A percentile compares a stretch with the other conserved stretches of the same genome.
These are phyloP conservation scores for Inonotus hispidus DNA, from an alignment of 1,284 basidiomycete species.

Conservation along the genomic window DNA sequence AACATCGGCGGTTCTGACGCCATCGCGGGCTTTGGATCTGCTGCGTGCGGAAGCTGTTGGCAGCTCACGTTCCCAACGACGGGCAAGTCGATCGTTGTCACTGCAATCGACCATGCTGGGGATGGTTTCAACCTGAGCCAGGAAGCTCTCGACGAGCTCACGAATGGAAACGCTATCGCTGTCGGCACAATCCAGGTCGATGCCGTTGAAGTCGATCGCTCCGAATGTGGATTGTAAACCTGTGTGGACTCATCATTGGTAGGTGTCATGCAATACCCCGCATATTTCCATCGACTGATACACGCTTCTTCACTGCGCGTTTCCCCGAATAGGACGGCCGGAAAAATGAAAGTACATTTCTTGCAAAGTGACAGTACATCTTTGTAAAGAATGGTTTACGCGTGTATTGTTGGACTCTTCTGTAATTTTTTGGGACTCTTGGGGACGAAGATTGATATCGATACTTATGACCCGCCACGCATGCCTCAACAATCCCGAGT, in stretches of 20 bases:
- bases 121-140: slow-evolving; percentile 36
- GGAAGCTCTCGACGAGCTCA: slow-evolving; percentile 18
- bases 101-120: slow-evolving; percentile 37
- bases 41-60: slow-evolving; percentile 44
- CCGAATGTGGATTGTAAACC: slow-evolving; percentile 11
- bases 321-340: too few species aligned
- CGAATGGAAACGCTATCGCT: slow-evolving; percentile 12
- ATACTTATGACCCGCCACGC: too few species aligned
- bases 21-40: slow-evolving; percentile 37
- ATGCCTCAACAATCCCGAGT: too few species aligned
- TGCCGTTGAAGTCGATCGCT: slow-evolving; percentile 12
- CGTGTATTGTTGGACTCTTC: too few species aligned
- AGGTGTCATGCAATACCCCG: not conserved
- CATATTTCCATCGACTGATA: not conserved
- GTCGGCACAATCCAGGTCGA: slow-evolving; percentile 8
- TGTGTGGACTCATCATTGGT: not conserved
- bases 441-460: too few species aligned
- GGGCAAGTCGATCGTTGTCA: slow-evolving; percentile 34
- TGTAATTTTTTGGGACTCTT: too few species aligned
- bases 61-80: slow-evolving; percentile 32
- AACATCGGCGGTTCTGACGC: slow-evolving; percentile 42
- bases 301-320: too few species aligned
- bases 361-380: too few species aligned
- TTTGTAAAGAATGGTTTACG: too few species aligned
- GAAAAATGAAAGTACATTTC: too few species aligned